phyloP scores from a whole-genome alignment of 805 yeast species.

The Kuraishia hungarica region DNA sequence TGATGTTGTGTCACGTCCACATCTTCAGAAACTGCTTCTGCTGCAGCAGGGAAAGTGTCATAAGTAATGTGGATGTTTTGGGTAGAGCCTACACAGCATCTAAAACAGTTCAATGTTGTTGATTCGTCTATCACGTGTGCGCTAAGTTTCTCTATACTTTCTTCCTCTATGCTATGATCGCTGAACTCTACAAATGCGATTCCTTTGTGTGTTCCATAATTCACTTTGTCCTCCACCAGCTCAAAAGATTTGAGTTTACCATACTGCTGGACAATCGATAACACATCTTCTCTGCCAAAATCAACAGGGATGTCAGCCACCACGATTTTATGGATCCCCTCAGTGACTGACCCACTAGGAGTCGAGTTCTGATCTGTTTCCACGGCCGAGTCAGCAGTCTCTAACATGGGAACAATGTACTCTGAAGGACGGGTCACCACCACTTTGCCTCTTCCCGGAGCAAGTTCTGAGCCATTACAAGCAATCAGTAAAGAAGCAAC shows the following conservation, averaged over 20 bases:
- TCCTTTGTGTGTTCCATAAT: constrained; percentile 42
- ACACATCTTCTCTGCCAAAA: constrained; percentile 32
- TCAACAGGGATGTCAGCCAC: constrained; percentile 35
- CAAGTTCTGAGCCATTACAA: constrained; percentile 26
- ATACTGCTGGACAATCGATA: constrained; percentile 30
- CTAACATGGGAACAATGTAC: constrained; percentile 23
- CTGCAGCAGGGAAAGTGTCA: constrained; percentile 9
- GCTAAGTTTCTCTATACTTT: constrained; percentile 23
- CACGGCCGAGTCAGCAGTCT: background rate
- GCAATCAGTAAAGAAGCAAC: constrained; percentile 49
- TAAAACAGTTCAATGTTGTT: constrained; percentile 23
- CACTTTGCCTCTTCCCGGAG: constrained; percentile 14
- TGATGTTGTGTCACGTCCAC: constrained; percentile 11
- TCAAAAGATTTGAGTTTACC: constrained; percentile 32
- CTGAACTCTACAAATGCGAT: constrained; percentile 45
- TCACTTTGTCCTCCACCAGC: constrained; percentile 35
- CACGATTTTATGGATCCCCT: constrained; percentile 37
- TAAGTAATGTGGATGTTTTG: constrained; percentile 25
- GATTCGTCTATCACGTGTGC: constrained; percentile 25
- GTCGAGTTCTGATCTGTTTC: background rate
- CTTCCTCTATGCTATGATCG: constrained; percentile 11
- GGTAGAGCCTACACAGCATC: constrained; percentile 26
- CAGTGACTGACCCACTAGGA: constrained; percentile 18
- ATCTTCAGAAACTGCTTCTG: background rate
- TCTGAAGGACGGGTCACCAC: constrained; percentile 35